Percentiles rank a stretch among this genome's conserved stretches.
Conservation (phyloP, 148 eudicot genomes). For the Fagopyrum tataricum region DNA sequence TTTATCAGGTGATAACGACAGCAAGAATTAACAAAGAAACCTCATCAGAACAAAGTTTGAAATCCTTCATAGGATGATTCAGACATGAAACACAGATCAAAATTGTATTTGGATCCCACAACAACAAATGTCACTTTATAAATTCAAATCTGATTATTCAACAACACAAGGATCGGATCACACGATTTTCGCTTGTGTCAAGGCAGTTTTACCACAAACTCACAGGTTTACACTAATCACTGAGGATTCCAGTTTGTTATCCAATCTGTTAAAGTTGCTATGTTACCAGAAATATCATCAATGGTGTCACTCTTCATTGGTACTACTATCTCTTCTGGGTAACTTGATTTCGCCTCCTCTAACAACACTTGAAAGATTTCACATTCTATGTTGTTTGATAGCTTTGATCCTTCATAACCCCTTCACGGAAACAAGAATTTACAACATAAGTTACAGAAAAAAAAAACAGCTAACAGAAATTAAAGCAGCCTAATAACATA, state of each 20-base stretch:
- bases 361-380: slow-evolving; percentile 73
- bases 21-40: no score
- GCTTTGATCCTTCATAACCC: slow-evolving; percentile 75
- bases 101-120: background rate
- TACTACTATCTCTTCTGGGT: slow-evolving; percentile 48
- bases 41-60: no score
- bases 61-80: no score
- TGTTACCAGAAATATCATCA: slow-evolving; percentile 58
- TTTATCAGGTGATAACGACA: no score
- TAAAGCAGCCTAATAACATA: background rate
- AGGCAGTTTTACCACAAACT: no score
- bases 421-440: slow-evolving; percentile 23
- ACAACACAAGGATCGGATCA: no score
- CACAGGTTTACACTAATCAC: background rate
- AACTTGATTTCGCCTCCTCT: slow-evolving; percentile 79
- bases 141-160: no score
- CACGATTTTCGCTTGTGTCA: no score
- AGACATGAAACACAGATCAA: no score
- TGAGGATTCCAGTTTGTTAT: slow-evolving; percentile 41
- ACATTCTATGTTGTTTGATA: slow-evolving; percentile 74
- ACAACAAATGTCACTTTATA: background rate
- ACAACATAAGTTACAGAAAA: background rate
- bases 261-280: slow-evolving; percentile 54
- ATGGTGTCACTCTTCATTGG: slow-evolving; percentile 54
- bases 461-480: background rate